These are phyloP conservation scores for Lepidium didymum DNA, from an alignment of 345 rosid species.

Conservation along the genomic window DNA sequence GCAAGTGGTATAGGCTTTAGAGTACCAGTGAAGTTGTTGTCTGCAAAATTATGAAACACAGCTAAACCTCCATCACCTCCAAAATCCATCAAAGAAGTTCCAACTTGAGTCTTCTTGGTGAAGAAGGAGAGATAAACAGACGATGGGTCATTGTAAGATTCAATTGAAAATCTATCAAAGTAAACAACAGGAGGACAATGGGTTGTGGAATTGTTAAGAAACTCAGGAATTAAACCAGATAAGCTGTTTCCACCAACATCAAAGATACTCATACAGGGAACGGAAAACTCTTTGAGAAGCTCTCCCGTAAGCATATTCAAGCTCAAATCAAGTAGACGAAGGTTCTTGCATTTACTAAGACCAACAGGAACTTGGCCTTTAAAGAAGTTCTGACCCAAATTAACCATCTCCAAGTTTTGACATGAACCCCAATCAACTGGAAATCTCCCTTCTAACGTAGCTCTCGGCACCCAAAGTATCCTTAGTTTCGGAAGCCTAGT, in stretches of 20 bases:
- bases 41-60: conserved; percentile 62
- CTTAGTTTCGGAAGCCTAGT: conserved; percentile 57
- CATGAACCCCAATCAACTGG: conserved; percentile 70
- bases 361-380: conserved; percentile 46
- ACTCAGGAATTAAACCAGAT: conserved; percentile 67
- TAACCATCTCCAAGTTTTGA: conserved; percentile 68
- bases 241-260: conserved; percentile 62
- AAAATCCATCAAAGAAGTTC: conserved; percentile 20
- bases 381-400: conserved; percentile 69
- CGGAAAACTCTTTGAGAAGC: conserved; percentile 45
- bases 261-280: conserved; percentile 83
- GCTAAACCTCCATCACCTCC: conserved; percentile 37
- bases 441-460: conserved; percentile 57
- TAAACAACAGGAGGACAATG: conserved; percentile 43
- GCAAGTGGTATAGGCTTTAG: conserved; percentile 47
- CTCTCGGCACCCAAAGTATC: conserved; percentile 86
- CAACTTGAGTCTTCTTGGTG: conserved; percentile 36
- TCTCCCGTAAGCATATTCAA: conserved; percentile 54
- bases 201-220: conserved; percentile 25
- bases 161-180: conserved; percentile 19
- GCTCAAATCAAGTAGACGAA: conserved; percentile 67
- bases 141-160: conserved; percentile 28
- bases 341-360: conserved; percentile 53
- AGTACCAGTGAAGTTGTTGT: conserved; percentile 66
- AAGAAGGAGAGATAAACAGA: conserved; percentile 55